phyloP scores from a whole-genome alignment of 768 basidiomycete genomes.

The Rubroboletus satanas region DNA sequence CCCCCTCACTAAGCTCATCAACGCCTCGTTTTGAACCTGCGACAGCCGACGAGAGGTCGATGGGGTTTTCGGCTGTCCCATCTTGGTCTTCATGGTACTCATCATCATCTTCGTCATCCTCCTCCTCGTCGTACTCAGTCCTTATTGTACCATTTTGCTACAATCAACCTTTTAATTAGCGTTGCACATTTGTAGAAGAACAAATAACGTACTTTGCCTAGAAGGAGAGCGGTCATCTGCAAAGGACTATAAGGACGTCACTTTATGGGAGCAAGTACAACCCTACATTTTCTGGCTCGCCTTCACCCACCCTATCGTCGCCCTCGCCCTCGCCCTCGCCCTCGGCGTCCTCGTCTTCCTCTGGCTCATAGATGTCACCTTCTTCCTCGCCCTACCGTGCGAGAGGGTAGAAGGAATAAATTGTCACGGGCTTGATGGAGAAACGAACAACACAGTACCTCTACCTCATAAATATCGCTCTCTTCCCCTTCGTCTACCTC shows the following conservation, averaged over 20 bases:
- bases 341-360: slow-evolving; percentile 18
- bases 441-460: slow-evolving; percentile 16
- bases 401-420: neutral
- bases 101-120: slow-evolving; percentile 19
- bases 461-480: slow-evolving; percentile 25
- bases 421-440: neutral
- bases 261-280: neutral
- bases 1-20: slow-evolving; percentile 19
- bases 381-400: slow-evolving; percentile 20
- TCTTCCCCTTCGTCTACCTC: slow-evolving; percentile 24
- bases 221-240: slow-evolving; percentile 25
- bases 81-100: slow-evolving; percentile 15
- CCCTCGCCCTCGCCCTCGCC: neutral
- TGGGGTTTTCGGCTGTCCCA: slow-evolving; percentile 11
- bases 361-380: neutral
- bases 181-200: neutral
- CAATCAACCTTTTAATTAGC: neutral
- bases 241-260: slow-evolving; percentile 4
- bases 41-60: slow-evolving; percentile 5
- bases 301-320: neutral
- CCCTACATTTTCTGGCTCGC: slow-evolving; percentile 11
- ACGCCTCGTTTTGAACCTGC: slow-evolving; percentile 26
- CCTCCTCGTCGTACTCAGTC: slow-evolving; percentile 12
- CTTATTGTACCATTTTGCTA: slow-evolving; percentile 15
- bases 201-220: slow-evolving; percentile 15